A percentile compares a stretch with the other conserved stretches of the same genome.
phyloP scores from a whole-genome alignment of 768 basidiomycete genomes.

The Leccinum longicurvipes region DNA sequence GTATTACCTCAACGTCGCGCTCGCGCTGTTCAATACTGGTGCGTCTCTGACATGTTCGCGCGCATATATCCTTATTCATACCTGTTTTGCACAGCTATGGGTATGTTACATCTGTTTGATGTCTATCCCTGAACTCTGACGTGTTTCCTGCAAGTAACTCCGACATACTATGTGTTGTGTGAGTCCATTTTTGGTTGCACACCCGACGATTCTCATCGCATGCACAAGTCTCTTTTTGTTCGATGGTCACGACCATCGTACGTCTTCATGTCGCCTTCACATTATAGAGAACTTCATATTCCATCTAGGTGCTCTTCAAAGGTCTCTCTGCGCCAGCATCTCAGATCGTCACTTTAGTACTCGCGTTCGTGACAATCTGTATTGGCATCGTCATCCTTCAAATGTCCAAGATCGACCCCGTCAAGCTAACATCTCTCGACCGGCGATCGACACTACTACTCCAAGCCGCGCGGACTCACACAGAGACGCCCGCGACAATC shows the following conservation, averaged over 20 bases:
- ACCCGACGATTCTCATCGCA: neutral
- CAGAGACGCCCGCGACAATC: slow-evolving; percentile 45
- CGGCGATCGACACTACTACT: slow-evolving; percentile 87
- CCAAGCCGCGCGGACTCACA: slow-evolving; percentile 73
- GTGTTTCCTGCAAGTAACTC: slow-evolving; percentile 55
- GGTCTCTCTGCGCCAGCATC: slow-evolving; percentile 75
- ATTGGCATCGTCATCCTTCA: slow-evolving; percentile 93
- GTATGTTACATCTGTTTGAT: slow-evolving; percentile 34
- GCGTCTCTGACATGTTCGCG: slow-evolving; percentile 1
- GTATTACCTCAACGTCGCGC: slow-evolving; percentile 92
- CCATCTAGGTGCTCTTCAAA: slow-evolving; percentile 76
- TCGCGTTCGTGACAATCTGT: slow-evolving; percentile 90
- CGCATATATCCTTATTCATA: slow-evolving; percentile 1
- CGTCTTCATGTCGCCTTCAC: slow-evolving; percentile 22
- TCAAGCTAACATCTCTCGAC: slow-evolving; percentile 74
- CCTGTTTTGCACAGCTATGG: slow-evolving; percentile 51
- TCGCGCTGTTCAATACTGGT: slow-evolving; percentile 94
- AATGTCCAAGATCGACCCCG: slow-evolving; percentile 92
- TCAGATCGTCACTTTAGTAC: slow-evolving; percentile 85
- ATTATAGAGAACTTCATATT: slow-evolving; percentile 1
- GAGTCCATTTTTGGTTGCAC: slow-evolving; percentile 25
- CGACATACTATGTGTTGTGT: slow-evolving; percentile 87
- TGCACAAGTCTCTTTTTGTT: slow-evolving; percentile 71
- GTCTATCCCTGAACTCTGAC: slow-evolving; percentile 11
- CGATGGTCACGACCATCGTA: slow-evolving; percentile 80